Evolutionary conservation across 2,329 filamentous ascomycete genomes (phyloP).

Genomic region (Pseudocercospora musae): DNA sequence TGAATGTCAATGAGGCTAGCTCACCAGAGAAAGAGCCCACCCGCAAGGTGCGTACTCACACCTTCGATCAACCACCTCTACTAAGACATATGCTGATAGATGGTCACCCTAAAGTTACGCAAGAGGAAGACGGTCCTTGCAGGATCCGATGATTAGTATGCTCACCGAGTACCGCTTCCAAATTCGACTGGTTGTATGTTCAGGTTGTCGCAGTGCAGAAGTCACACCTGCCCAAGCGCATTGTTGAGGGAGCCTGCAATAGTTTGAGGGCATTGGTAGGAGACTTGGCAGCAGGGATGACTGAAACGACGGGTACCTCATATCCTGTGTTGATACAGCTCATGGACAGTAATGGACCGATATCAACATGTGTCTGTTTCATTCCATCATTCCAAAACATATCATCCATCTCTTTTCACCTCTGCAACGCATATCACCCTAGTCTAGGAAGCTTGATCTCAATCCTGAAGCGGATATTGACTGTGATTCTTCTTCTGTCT

Average conservation of each 20-base stretch:
- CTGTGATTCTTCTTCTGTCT: not conserved
- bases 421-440: not conserved
- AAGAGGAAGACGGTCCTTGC: conserved; percentile 13
- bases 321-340: not conserved
- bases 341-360: not conserved
- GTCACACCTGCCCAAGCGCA: not conserved
- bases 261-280: not conserved
- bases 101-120: conserved; percentile 14
- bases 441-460: not conserved
- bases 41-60: conserved; percentile 26
- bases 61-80: not conserved
- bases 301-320: not conserved
- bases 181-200: not conserved
- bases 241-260: not conserved
- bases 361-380: not conserved
- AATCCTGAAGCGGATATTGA: not conserved
- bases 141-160: conserved; percentile 8
- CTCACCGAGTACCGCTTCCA: not conserved
- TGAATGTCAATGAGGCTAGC: conserved; percentile 23
- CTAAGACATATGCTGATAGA: conserved; percentile 6
- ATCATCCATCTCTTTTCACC: not conserved
- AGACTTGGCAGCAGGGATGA: not conserved
- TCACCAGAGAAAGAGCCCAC: conserved; percentile 23
- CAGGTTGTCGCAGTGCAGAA: not conserved
- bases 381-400: not conserved